Percentiles rank a stretch among this genome's conserved stretches.
Evolutionary conservation across 2,329 filamentous ascomycete species (phyloP).

Genomic region (Furcasterigmium sp.): DNA sequence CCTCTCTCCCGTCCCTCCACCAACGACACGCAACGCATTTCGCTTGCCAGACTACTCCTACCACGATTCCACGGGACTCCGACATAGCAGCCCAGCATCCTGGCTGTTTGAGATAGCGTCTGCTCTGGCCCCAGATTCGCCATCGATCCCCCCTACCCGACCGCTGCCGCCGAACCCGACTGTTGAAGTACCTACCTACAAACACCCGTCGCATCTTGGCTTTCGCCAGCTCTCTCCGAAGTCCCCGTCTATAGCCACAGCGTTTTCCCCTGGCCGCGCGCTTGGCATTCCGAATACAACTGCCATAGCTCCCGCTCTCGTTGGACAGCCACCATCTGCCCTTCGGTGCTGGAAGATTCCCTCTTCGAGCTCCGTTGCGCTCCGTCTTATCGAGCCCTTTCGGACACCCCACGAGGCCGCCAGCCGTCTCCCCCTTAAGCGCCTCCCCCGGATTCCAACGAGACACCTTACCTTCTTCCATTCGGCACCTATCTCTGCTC

Average conservation of each 20-base stretch:
- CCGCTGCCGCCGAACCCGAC: not conserved
- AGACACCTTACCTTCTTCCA: not conserved
- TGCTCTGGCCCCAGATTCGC: not conserved
- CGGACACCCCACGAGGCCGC: not conserved
- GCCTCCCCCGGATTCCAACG: not conserved
- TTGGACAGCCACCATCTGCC: too few relatives aligned
- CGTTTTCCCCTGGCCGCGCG: not conserved
- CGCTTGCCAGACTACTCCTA: conserved; percentile 1
- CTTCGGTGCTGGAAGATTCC: not conserved
- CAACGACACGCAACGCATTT: conserved; percentile 11
- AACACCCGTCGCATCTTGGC: too few relatives aligned
- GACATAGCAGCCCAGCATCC: conserved; percentile 7
- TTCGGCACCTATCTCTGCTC: too few relatives aligned
- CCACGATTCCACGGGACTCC: conserved; percentile 2
- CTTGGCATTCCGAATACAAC: not conserved
- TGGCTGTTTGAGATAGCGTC: conserved; percentile 2
- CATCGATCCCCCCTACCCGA: not conserved
- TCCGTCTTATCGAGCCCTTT: not conserved
- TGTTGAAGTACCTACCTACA: too few relatives aligned
- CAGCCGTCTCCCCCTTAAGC: not conserved
- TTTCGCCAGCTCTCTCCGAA: too few relatives aligned
- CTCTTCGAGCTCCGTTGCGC: not conserved
- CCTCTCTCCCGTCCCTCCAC: conserved; percentile 13
- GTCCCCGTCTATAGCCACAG: not conserved
- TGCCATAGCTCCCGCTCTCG: not conserved